Evolutionary conservation across 257 asterid genomes (phyloP), one percentile per base, ranked within the genome.

Genomic region (Coffea eugenioides): DNA sequence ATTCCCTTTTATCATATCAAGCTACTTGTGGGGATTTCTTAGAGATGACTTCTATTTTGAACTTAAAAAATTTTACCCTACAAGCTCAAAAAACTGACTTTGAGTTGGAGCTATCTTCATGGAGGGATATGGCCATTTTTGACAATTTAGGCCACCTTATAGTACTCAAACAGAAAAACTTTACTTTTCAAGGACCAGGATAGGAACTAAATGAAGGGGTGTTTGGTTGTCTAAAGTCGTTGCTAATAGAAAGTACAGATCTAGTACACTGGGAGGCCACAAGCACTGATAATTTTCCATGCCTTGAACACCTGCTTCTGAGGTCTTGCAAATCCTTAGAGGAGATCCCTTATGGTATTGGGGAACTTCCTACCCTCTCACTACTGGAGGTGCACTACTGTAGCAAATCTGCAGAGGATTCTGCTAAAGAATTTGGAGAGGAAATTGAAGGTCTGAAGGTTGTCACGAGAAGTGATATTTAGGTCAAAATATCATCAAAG

Each of bases 111-210:
- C 27, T 27, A 27, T 27, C 27, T 27, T 27, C 27, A 27, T 27
- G 27, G 27, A 27, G 27, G 27, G 27, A 27, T 27, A 27, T 27
- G 27, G 27, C 27, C 27, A 27, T 27, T 27, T 27, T 27, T 27
- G 27, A 0, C 27, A 27, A 27, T 27, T 27, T 27, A 27, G 27
- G 27, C 27, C 27, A 27, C 27, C 27, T 27, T 27, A 27, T 27
- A 27, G 80, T 76, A 21, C 80, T 76, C 56, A 76, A 76, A 21
- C 62, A 64, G 21, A 76, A 76, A 64, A 48, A 46, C 9, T 20
- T 62, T 64, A 64, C 80, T 4, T 62, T 76, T 20, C 64, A 8
- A 25, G 80, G 73, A 16, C 21, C 73, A 0, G 4, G 3, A 46
- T 76, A 73, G 80, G 73, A n/a, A 3, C 61, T 49, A 25, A 14